Base-by-base conservation (phyloP, 257 asterid species). In the Penstemon davidsonii region DNA sequence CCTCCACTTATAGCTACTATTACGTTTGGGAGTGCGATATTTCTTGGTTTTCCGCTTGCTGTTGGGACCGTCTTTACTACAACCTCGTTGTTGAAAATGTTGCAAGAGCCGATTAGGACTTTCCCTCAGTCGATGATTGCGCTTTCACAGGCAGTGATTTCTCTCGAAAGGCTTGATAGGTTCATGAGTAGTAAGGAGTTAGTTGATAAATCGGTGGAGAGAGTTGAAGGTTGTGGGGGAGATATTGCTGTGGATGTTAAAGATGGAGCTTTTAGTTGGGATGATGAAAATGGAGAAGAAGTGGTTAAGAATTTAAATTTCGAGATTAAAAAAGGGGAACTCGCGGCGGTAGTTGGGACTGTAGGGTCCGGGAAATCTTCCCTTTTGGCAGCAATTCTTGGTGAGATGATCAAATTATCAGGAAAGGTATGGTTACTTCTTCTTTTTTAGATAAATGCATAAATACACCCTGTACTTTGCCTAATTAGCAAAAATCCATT, bases 281-380 rank as follows among this genome's bases (percentile, higher is more conserved):
- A 94, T 1, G 99, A 94, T 10, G 97, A 88, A 18, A 76, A 54
- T 51, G 82, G 80, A 4, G 87, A 83, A 33, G 86, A 66, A 51
- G 88, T 63, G 0, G 86, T 94, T 57, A 88, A 76, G 67, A 68
- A 69, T 36, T 71, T 88, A 67, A 82, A 78, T 55, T 84, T 94
- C 4, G 82, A 64, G 66, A 84, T 88, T 4, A 80, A 53, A 38
- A 94, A 91, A 72, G 96, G 97, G 60, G 86, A 88, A 33, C 95
- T 91, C 59, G 81, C 88, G 0, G 96, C 97, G 0, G 68, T 94
- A 39, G 99, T 94, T 43, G 99, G 99, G 67, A 94, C 96, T 1
- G 99, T 94, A 3, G 99, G 99, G 57, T 88, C 99, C 0, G 99
- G 99, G 42, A 94, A 94, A 67, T 88, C 97, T 47, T 94, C 99